Evolutionary conservation across 1,284 basidiomycete species (phyloP), one percentile per base, ranked within the genome.

Genomic region (Marasmius fiardii): DNA sequence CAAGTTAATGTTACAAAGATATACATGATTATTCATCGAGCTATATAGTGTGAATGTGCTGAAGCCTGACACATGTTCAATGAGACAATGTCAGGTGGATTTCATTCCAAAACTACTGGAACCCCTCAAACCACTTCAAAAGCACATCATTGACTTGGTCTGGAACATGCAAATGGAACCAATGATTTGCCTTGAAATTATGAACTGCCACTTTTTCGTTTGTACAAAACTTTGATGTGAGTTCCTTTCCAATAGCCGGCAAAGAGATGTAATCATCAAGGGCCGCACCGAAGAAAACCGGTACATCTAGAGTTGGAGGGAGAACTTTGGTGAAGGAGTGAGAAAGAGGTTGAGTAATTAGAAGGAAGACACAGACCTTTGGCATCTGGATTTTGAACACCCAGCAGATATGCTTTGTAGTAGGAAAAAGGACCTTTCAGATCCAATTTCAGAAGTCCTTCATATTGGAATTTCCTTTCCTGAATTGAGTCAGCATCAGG

Each of bases 181-280:
- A 49, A 33, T 49, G 47, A n/a, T 49, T 49, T 26, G 47, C 47
- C 33, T 26, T 33, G 31, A 49, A 49, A 14, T 49, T 26, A 7
- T n/a, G 23, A 11, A 49, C 18, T 7, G 26, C 14, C 16, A 20
- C n/a, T n/a, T 47, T 47, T 8, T 21, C 18, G 18, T 31, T 16
- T 7, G 4, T 31, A 33, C 47, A 49, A n/a, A 49, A 49, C 1
- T 11, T 26, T 14, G 4, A 4, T 7, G 31, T 31, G 6, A 31
- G 6, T 2, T 49, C 24, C 16, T 49, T 49, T 26, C 47, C 47
- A 4, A 33, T 33, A 4, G 47, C 7, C 12, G 47, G 47, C 26
- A 49, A 16, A 4, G 47, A 26, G 31, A 49, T 33, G 20, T 33
- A 33, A 16, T 49, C 47, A 4, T 49, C 47, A 2, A 31, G 7